Evolutionary conservation across 345 rosid genomes (phyloP).

Genomic region (Moricandia moricandioides): DNA sequence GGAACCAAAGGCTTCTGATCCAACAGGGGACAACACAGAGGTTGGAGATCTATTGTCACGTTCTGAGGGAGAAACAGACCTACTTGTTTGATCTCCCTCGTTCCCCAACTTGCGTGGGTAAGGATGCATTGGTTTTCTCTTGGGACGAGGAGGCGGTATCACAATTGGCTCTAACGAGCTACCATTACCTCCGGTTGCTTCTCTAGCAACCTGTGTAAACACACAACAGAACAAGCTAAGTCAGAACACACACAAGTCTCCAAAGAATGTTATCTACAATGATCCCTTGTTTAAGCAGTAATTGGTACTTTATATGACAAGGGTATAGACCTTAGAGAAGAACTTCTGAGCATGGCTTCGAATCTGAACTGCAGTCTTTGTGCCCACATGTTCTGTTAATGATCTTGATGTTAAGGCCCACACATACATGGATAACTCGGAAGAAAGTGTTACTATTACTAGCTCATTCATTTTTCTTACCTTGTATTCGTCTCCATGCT

Average conservation of each 20-base stretch:
- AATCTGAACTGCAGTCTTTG: constrained; percentile 89
- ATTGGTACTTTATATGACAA: background rate
- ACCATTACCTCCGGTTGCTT: constrained; percentile 37
- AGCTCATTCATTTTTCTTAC: too few relatives aligned
- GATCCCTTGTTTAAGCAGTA: constrained; percentile 8
- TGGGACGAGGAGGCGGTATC: constrained; percentile 90
- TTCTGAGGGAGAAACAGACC: constrained; percentile 58
- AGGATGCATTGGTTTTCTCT: constrained; percentile 76
- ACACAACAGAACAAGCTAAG: constrained; percentile 17
- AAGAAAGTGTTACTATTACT: too few relatives aligned
- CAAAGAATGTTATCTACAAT: constrained; percentile 8
- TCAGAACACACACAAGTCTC: constrained; percentile 21
- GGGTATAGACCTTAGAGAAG: constrained; percentile 67
- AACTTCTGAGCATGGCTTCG: constrained; percentile 97
- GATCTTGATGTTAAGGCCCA: too few relatives aligned
- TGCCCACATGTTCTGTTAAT: constrained; percentile 64
- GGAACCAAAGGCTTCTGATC: constrained; percentile 51
- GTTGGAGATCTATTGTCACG: constrained; percentile 59
- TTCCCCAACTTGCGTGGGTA: constrained; percentile 68
- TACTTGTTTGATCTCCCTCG: constrained; percentile 31
- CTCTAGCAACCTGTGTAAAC: constrained; percentile 50
- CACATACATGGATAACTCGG: too few relatives aligned
- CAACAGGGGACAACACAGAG: constrained; percentile 59
- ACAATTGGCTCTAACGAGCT: constrained; percentile 53
- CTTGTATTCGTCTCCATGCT: constrained; percentile 78